A percentile compares a stretch with the other conserved stretches of the same genome.
Conservation (phyloP, 495 filamentous ascomycete genomes). For the Aspergillus coremiiformis region DNA sequence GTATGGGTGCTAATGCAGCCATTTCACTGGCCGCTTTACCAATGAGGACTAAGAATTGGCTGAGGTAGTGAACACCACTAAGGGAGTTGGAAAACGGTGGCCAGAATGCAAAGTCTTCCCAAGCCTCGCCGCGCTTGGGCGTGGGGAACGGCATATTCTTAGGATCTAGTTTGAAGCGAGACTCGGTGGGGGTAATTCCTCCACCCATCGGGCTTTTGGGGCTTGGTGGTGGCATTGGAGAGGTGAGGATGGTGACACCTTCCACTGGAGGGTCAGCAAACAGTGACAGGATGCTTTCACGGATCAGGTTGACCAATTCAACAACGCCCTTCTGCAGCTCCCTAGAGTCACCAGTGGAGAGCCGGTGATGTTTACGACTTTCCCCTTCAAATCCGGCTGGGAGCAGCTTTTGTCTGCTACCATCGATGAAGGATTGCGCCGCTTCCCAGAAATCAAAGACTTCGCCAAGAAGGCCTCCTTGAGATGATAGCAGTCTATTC, state of each 20-base stretch:
- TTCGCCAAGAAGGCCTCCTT: conserved; percentile 76
- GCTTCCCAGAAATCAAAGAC: conserved; percentile 91
- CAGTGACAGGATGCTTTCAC: conserved; percentile 68
- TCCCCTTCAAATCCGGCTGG: conserved; percentile 80
- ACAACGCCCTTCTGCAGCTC: conserved; percentile 70
- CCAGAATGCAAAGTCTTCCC: conserved; percentile 97
- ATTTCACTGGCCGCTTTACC: conserved; percentile 83
- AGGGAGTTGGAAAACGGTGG: conserved; percentile 86
- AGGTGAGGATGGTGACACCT: conserved; percentile 78
- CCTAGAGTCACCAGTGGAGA: conserved; percentile 59
- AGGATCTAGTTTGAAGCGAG: conserved; percentile 69
- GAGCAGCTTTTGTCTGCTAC: conserved; percentile 70
- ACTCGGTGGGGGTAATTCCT: conserved; percentile 48
- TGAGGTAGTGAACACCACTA: conserved; percentile 78
- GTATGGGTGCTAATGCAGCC: conserved; percentile 61
- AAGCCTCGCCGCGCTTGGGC: conserved; percentile 65
- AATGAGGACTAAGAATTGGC: conserved; percentile 68
- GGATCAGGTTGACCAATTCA: conserved; percentile 73
- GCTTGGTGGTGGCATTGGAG: conserved; percentile 64
- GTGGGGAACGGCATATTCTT: conserved; percentile 71
- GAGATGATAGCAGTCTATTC: conserved; percentile 57
- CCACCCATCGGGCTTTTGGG: conserved; percentile 57
- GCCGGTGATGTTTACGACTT: conserved; percentile 74
- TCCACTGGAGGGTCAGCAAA: conserved; percentile 88
- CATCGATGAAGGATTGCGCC: conserved; percentile 82